A percentile compares a stretch with the other conserved stretches of the same genome.
These are phyloP conservation scores for Magnaporthiopsis incrustans DNA, from an alignment of 2,329 filamentous ascomycete species.

Conservation along the genomic window DNA sequence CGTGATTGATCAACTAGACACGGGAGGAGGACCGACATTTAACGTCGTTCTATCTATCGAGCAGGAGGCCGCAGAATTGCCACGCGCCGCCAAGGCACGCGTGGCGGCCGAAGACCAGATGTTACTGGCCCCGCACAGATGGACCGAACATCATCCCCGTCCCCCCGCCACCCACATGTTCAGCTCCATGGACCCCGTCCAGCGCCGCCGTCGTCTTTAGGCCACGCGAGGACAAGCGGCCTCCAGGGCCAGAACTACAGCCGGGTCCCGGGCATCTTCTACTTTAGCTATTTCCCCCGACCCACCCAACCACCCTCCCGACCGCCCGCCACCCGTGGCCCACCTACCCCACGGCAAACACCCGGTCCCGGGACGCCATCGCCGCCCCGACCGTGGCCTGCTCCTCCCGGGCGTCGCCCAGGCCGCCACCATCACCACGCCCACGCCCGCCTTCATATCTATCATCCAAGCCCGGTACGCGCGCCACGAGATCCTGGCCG, in stretches of 20 bases:
- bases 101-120: neutral
- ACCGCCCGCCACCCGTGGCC: slow-evolving; percentile 11
- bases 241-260: slow-evolving; percentile 35
- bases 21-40: too few relatives aligned
- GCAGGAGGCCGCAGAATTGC: neutral
- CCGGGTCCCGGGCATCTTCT: slow-evolving; percentile 38
- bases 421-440: too few relatives aligned
- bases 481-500: slow-evolving; percentile 46
- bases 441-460: slow-evolving; percentile 47
- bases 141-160: slow-evolving; percentile 47
- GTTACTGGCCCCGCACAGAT: slow-evolving; percentile 40
- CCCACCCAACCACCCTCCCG: slow-evolving; percentile 22
- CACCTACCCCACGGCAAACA: slow-evolving; percentile 12
- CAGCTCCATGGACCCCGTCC: slow-evolving; percentile 52
- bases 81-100: neutral
- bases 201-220: slow-evolving; percentile 47
- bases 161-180: slow-evolving; percentile 47
- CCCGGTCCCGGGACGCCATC: slow-evolving; percentile 11
- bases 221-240: slow-evolving; percentile 35
- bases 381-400: slow-evolving; percentile 11
- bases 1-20: neutral
- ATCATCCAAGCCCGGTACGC: slow-evolving; percentile 50
- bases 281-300: slow-evolving; percentile 31
- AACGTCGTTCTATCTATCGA: neutral
- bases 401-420: slow-evolving; percentile 47